Base-by-base conservation (phyloP, 2,329 filamentous ascomycete genomes). In the Exophiala spinifera region DNA sequence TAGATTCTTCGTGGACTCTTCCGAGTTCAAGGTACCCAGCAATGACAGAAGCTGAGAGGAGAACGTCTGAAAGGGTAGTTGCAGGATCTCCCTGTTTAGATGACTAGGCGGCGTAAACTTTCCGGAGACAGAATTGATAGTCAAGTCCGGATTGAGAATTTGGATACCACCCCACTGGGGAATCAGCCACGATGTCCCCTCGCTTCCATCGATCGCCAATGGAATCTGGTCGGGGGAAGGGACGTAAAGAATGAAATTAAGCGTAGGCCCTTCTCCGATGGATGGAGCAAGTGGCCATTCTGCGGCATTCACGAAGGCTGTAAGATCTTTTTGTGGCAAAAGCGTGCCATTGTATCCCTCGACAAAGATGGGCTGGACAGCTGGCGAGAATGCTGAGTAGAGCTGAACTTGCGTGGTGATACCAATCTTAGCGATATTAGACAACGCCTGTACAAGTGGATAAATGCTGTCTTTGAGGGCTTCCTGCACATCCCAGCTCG, bases 231-330 rank as follows among this genome's bases (percentile, higher is more conserved):
- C 73, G 55, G 87, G 82, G 54, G 89, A 84, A 4, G 91, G 90
- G 6, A 95, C 84, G 66, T 94, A 99, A 23, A 97, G 79, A 53
- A 97, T 85, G 68, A 99, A 97, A 72, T 99, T 97, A 66, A 99
- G 85, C 0, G 94, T 99, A 1, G 94, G 94, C 0, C 92, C 92
- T 45, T 60, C 47, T 39, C 91, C 94, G 62, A 99, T 97, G 53
- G 90, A 96, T 0, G 92, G 92, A 59, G 88, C 95, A 2, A 99
- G 74, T 0, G 94, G 94, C 94, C 94, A 99, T 73, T 99, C 94
- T 1, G 94, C 94, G 2, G 92, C 91, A 66, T 99, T 99, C 71
- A 99, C 91, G 67, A 99, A 99, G 1, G 89, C 91, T 34, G 89
- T 90, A 1, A 99, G 79, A 64, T 96, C 91, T 63, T 95, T 88